phyloP scores from a whole-genome alignment of 805 yeast species.

The Yamadazyma laniorum region DNA sequence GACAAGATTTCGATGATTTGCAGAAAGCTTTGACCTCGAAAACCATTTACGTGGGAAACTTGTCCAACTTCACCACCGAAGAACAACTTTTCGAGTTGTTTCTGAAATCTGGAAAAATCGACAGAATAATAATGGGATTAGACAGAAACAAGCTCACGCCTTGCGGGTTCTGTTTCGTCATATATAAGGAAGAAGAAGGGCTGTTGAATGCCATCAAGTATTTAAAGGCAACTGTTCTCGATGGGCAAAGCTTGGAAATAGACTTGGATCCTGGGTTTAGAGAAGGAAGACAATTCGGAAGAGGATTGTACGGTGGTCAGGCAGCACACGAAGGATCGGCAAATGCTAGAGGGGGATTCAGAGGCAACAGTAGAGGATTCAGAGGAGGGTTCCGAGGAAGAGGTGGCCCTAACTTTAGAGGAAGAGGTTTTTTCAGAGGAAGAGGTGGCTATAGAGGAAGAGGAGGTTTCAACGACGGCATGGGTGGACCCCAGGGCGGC shows the following conservation, averaged over 20 bases:
- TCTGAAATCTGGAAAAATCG: slow-evolving; percentile 75
- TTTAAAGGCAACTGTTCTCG: slow-evolving; percentile 77
- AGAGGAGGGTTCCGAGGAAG: slow-evolving; percentile 46
- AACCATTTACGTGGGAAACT: slow-evolving; percentile 88
- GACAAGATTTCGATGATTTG: slow-evolving; percentile 55
- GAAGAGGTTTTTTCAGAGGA: slow-evolving; percentile 12
- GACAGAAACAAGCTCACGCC: slow-evolving; percentile 90
- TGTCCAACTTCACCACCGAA: slow-evolving; percentile 88
- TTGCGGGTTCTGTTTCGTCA: slow-evolving; percentile 94
- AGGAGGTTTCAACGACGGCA: not conserved
- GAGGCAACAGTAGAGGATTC: slow-evolving; percentile 50
- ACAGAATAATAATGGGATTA: slow-evolving; percentile 87
- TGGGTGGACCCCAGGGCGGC: not conserved
- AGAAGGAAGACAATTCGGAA: slow-evolving; percentile 94
- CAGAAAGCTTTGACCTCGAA: slow-evolving; percentile 62
- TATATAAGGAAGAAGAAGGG: slow-evolving; percentile 64
- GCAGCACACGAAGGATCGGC: slow-evolving; percentile 61
- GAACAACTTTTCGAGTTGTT: slow-evolving; percentile 91
- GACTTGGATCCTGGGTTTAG: slow-evolving; percentile 95
- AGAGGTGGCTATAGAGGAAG: slow-evolving; percentile 7
- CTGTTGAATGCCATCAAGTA: slow-evolving; percentile 83
- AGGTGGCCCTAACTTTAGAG: slow-evolving; percentile 14
- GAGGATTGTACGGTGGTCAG: slow-evolving; percentile 93
- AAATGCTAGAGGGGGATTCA: slow-evolving; percentile 6
- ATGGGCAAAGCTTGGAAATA: slow-evolving; percentile 75